Evolutionary conservation across 2,329 filamentous ascomycete species (phyloP).

Genomic region (Fusarium transvaalense): DNA sequence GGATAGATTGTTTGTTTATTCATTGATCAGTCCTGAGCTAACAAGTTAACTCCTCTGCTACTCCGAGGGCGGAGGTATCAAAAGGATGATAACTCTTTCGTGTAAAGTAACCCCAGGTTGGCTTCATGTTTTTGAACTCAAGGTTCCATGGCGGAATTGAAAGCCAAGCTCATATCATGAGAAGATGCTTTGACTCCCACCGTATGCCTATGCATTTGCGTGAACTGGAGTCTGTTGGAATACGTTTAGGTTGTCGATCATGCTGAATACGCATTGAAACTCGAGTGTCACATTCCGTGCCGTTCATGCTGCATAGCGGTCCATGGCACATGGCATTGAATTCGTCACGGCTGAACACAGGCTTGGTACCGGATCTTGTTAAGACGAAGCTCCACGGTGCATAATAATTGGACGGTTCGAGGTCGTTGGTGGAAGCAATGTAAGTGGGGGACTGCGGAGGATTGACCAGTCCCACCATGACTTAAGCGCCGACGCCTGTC

Average conservation of each 20-base stretch:
- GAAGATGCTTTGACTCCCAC: constrained; percentile 5
- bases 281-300: constrained; percentile 44
- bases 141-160: neutral
- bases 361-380: constrained; percentile 16
- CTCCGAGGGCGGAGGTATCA: neutral
- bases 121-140: neutral
- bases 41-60: neutral
- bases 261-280: constrained; percentile 29
- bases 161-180: neutral
- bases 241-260: constrained; percentile 32
- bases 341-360: constrained; percentile 20
- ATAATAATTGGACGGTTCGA: constrained; percentile 45
- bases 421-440: constrained; percentile 57
- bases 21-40: neutral
- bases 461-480: constrained; percentile 51
- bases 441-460: constrained; percentile 46
- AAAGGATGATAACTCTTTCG: neutral
- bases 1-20: neutral
- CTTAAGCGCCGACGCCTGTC: constrained; percentile 71
- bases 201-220: constrained; percentile 10
- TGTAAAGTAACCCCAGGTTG: constrained; percentile 27
- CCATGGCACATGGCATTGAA: constrained; percentile 37
- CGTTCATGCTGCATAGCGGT: constrained; percentile 39
- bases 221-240: constrained; percentile 30
- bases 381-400: constrained; percentile 16